Percentiles rank a stretch among this genome's conserved stretches.
Conservation (phyloP, 1,139 yeast species). For the Pichia sp. region DNA sequence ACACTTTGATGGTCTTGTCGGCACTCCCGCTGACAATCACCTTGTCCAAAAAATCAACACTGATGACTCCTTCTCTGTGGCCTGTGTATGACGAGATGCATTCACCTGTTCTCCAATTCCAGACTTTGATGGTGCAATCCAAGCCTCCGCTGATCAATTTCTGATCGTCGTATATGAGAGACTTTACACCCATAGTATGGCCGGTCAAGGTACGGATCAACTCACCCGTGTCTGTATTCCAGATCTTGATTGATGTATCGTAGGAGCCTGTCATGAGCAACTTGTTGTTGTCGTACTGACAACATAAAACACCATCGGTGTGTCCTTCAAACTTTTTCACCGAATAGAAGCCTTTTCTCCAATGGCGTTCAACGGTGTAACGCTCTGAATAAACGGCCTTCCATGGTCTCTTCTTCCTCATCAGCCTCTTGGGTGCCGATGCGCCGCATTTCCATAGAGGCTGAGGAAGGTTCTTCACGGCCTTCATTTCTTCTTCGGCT, state of each 20-base stretch:
- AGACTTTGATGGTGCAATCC: slow-evolving; percentile 86
- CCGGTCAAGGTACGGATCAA: slow-evolving; percentile 74
- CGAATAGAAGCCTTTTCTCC: slow-evolving; percentile 79
- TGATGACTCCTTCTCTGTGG: slow-evolving; percentile 79
- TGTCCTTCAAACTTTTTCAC: slow-evolving; percentile 75
- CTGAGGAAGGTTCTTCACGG: slow-evolving; percentile 22
- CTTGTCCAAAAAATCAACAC: slow-evolving; percentile 75
- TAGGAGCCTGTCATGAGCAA: slow-evolving; percentile 86
- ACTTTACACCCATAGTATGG: slow-evolving; percentile 79
- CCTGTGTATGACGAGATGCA: slow-evolving; percentile 92
- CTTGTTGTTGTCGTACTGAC: slow-evolving; percentile 74
- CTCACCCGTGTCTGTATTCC: slow-evolving; percentile 82
- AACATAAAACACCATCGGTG: slow-evolving; percentile 77
- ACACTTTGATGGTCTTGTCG: slow-evolving; percentile 84
- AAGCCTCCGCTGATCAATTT: slow-evolving; percentile 89
- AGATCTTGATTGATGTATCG: slow-evolving; percentile 81
- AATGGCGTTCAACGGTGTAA: slow-evolving; percentile 83
- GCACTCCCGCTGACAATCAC: slow-evolving; percentile 91
- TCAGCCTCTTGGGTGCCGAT: slow-evolving; percentile 23
- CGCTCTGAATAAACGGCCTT: slow-evolving; percentile 90
- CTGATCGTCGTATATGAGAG: slow-evolving; percentile 79
- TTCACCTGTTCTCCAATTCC: slow-evolving; percentile 94
- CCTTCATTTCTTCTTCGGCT: slow-evolving; percentile 14
- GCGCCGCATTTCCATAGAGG: slow-evolving; percentile 29
- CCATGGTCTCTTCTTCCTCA: slow-evolving; percentile 74